Evolutionary conservation across 176 grass and related monocot species (phyloP), one percentile per base, ranked within the genome.

Genomic region (Phyllostachys edulis): DNA sequence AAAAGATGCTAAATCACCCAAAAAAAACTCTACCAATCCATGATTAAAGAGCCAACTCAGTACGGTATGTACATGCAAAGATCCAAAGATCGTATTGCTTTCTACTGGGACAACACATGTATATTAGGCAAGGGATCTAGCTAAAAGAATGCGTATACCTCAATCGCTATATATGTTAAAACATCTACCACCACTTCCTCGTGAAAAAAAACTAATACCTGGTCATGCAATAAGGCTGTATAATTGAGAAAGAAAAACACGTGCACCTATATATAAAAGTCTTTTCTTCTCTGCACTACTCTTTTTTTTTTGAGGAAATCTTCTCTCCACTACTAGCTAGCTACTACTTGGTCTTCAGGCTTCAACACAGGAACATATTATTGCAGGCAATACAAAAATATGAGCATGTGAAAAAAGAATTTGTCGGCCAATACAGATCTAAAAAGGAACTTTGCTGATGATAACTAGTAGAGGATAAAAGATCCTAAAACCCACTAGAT

Each of bases 21-120:
- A 29, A 29, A 29, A 29, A 29, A 29, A 29, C 29, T 29, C 29
- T 29, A 71, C 68, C 80, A 83, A 73, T 91, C 83, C 71, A 72
- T 41, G 54, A 36, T 73, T 76, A 60, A 46, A 86, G 65, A 78
- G 7, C 39, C 67, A 38, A 1, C 77, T 78, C 46, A 32, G 46
- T 36, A 16, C 9, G 24, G n/a, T 4, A 51, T 37, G 68, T 39
- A 39, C 56, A 56, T 15, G 63, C 29, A 15, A 55, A 69, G 6
- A 41, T 11, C 44, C 29, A 15, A 55, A 69, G 6, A 41, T 11
- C 44, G 12, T 5, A 29, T 9, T 45, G 49, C 79, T 76, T 76
- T 56, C 5, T 56, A 76, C 36, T 14, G 34, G 71, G 32, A 41
- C 76, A 69, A 54, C 75, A 54, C 75, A 61, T 49, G 5, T 45